Percentiles rank a stretch among this genome's conserved stretches.
These are phyloP conservation scores for Termitomyces sp. DNA, from an alignment of 768 basidiomycete species.

Conservation along the genomic window DNA sequence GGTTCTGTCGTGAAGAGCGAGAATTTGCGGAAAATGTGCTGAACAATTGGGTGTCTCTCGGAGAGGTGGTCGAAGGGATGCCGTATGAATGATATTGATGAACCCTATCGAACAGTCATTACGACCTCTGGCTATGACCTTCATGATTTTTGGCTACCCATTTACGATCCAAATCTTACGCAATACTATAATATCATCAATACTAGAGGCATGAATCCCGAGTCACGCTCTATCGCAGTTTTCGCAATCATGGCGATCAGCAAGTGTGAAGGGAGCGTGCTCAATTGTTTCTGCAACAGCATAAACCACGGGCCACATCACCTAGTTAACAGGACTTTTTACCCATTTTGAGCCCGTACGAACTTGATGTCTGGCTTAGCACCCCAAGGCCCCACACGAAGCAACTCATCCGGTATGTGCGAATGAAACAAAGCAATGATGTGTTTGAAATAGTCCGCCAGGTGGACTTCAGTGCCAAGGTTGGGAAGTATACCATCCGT, in stretches of 20 bases:
- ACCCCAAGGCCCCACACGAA: neutral
- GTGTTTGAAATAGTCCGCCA: neutral
- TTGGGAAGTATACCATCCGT: no score
- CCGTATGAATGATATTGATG: conserved; percentile 57
- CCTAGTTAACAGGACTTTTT: neutral
- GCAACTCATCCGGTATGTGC: neutral
- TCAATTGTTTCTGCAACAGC: neutral
- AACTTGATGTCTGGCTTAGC: neutral
- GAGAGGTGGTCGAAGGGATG: conserved; percentile 71
- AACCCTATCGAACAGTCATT: neutral
- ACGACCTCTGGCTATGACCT: neutral
- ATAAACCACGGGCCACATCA: neutral
- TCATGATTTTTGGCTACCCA: conserved; percentile 1
- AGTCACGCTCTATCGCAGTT: neutral
- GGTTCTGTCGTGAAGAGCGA: conserved; percentile 70
- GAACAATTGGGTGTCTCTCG: conserved; percentile 70
- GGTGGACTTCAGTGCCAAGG: neutral
- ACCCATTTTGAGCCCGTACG: neutral
- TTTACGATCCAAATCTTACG: neutral
- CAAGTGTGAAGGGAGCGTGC: no score
- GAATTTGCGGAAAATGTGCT: conserved; percentile 58
- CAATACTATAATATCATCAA: neutral
- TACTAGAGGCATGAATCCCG: no score
- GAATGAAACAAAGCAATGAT: neutral
- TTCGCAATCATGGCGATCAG: neutral